A percentile compares a stretch with the other conserved stretches of the same genome.
These are phyloP conservation scores for Aspergillus texensis DNA, from an alignment of 2,329 filamentous ascomycete genomes.

Conservation along the genomic window DNA sequence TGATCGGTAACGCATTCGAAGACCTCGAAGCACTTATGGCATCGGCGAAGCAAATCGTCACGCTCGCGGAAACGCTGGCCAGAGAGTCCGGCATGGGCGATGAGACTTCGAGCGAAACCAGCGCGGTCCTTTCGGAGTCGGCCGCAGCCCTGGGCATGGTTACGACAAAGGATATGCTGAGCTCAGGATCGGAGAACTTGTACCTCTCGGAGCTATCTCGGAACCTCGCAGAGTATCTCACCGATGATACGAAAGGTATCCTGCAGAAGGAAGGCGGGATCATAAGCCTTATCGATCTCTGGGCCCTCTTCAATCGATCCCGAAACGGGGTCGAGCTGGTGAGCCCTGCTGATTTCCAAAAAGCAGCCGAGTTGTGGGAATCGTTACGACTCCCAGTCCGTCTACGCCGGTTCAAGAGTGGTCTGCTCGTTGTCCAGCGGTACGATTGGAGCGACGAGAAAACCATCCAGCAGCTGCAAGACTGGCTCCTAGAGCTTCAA, in stretches of 20 bases:
- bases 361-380: conserved; percentile 86
- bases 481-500: conserved; percentile 77
- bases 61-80: conserved; percentile 85
- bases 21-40: conserved; percentile 97
- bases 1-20: conserved; percentile 93
- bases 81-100: conserved; percentile 64
- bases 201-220: conserved; percentile 87
- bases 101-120: conserved; percentile 69
- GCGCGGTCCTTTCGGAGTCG: conserved; percentile 75
- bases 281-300: conserved; percentile 85
- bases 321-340: conserved; percentile 93
- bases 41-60: conserved; percentile 93
- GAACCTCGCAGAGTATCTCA: conserved; percentile 85
- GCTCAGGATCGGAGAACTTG: conserved; percentile 76
- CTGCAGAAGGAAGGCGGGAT: conserved; percentile 81
- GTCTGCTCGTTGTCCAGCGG: conserved; percentile 90
- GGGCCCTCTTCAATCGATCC: conserved; percentile 92
- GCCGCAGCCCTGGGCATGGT: conserved; percentile 81
- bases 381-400: conserved; percentile 82
- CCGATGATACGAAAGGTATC: conserved; percentile 78
- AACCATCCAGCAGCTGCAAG: conserved; percentile 73
- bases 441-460: conserved; percentile 87
- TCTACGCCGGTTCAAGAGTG: conserved; percentile 85
- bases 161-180: conserved; percentile 94
- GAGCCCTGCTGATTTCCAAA: conserved; percentile 87